Evolutionary conservation across 768 basidiomycete genomes (phyloP).

Genomic region (Naganishia kalamii): DNA sequence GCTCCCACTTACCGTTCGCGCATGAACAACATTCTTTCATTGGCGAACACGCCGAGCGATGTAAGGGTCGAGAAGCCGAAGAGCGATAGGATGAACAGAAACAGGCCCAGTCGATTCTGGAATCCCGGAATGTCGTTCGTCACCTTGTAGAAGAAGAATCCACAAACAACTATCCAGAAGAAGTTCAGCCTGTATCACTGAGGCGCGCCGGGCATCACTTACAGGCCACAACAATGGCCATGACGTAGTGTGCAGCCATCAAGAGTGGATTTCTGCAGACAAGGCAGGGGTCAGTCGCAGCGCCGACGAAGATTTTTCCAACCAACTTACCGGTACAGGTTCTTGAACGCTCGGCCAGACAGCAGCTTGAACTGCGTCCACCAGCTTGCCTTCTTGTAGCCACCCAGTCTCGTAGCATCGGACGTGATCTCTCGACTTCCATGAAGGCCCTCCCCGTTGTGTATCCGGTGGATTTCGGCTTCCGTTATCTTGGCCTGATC

Average conservation of each 20-base stretch:
- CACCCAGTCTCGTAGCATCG: conserved; percentile 54
- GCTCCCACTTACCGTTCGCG: conserved; percentile 69
- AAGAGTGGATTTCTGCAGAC: conserved; percentile 66
- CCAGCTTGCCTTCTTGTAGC: conserved; percentile 68
- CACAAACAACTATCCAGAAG: conserved; percentile 64
- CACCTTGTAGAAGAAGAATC: conserved; percentile 84
- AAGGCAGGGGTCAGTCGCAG: not conserved
- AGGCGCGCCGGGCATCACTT: conserved; percentile 42
- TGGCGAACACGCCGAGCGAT: conserved; percentile 86
- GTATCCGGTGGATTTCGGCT: conserved; percentile 55
- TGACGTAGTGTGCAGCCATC: conserved; percentile 80
- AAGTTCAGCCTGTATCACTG: not conserved
- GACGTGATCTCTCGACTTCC: conserved; percentile 62
- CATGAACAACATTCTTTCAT: conserved; percentile 93
- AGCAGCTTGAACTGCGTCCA: conserved; percentile 86
- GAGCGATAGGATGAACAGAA: conserved; percentile 94
- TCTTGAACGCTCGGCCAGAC: conserved; percentile 96
- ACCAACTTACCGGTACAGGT: conserved; percentile 63
- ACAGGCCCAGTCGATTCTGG: conserved; percentile 71
- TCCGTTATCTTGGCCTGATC: conserved; percentile 59
- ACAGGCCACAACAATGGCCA: conserved; percentile 77
- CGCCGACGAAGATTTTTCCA: not conserved
- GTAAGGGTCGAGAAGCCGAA: conserved; percentile 97
- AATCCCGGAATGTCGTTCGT: conserved; percentile 93
- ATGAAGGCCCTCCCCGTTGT: conserved; percentile 42